Evolutionary conservation across 2,329 filamentous ascomycete species (phyloP).

Genomic region (Cytospora leucostoma): DNA sequence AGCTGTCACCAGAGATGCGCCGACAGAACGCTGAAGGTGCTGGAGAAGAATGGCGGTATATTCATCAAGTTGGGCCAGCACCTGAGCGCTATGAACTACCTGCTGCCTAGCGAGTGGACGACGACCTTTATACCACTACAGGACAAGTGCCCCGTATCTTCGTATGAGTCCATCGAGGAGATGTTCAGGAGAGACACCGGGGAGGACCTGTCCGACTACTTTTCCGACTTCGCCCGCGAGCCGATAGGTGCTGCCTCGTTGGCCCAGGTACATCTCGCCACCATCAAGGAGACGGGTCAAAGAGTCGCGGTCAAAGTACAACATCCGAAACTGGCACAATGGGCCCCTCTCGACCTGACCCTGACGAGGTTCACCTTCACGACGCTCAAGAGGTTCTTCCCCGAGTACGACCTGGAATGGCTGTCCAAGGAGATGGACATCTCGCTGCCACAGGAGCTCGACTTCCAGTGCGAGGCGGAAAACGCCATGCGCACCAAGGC

Average conservation of each 20-base stretch:
- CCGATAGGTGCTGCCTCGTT: conserved; percentile 93
- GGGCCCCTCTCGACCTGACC: conserved; percentile 83
- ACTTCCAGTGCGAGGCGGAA: conserved; percentile 81
- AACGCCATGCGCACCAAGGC: conserved; percentile 80
- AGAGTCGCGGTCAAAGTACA: conserved; percentile 96
- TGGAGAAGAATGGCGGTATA: conserved; percentile 96
- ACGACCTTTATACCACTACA: conserved; percentile 94
- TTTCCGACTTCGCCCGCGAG: conserved; percentile 76
- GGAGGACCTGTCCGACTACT: conserved; percentile 74
- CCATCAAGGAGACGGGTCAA: conserved; percentile 78
- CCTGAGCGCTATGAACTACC: conserved; percentile 92
- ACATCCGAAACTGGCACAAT: conserved; percentile 85
- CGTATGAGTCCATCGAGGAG: conserved; percentile 78
- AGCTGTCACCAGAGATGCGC: conserved; percentile 93
- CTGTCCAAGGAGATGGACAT: conserved; percentile 89
- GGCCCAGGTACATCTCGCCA: conserved; percentile 90
- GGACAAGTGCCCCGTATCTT: conserved; percentile 92
- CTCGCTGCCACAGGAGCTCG: conserved; percentile 86
- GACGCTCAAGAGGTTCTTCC: conserved; percentile 89
- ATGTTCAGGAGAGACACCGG: conserved; percentile 89
- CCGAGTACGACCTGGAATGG: conserved; percentile 97
- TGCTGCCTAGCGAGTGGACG: conserved; percentile 89
- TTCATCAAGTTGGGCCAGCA: conserved; percentile 99
- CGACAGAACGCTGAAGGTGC: conserved; percentile 76
- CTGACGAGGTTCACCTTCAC: conserved; percentile 88